These are phyloP conservation scores for Ophiostoma himal-ulmi DNA, from an alignment of 2,329 filamentous ascomycete genomes.

Conservation along the genomic window DNA sequence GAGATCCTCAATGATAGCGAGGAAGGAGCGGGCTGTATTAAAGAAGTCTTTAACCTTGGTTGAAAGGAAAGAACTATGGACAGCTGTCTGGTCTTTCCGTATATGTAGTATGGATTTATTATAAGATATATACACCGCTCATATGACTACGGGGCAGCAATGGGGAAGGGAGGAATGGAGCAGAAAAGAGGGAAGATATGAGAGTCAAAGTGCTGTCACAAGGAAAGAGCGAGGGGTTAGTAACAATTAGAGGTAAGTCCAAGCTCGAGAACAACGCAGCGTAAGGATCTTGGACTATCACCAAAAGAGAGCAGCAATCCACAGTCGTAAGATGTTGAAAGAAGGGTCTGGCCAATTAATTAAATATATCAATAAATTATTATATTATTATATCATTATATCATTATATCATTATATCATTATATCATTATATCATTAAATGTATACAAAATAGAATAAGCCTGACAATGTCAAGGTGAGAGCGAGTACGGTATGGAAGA, in stretches of 20 bases:
- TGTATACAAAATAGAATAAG: neutral
- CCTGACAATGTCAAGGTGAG: neutral
- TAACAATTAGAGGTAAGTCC: neutral
- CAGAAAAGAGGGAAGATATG: too few relatives aligned
- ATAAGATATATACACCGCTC: conserved; percentile 1
- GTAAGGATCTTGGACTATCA: neutral
- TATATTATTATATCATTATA: too few relatives aligned
- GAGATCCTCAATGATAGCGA: neutral
- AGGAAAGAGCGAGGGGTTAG: neutral
- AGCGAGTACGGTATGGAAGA: neutral
- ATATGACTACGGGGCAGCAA: neutral
- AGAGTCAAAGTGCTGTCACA: neutral
- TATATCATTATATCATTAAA: too few relatives aligned
- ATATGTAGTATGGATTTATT: neutral
- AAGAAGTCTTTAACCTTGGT: neutral
- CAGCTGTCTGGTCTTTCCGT: neutral
- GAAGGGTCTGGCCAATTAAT: neutral
- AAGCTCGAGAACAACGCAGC: neutral
- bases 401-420: too few relatives aligned
- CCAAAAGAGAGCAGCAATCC: conserved; percentile 6
- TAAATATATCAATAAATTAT: too few relatives aligned
- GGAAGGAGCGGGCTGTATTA: neutral
- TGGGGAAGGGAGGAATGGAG: neutral
- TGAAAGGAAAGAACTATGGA: neutral
- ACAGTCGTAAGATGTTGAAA: conserved; percentile 10